Percentiles rank a stretch among this genome's conserved stretches.
These are phyloP conservation scores for Yamadazyma diddensiae DNA, from an alignment of 1,139 yeast species.

Conservation along the genomic window DNA sequence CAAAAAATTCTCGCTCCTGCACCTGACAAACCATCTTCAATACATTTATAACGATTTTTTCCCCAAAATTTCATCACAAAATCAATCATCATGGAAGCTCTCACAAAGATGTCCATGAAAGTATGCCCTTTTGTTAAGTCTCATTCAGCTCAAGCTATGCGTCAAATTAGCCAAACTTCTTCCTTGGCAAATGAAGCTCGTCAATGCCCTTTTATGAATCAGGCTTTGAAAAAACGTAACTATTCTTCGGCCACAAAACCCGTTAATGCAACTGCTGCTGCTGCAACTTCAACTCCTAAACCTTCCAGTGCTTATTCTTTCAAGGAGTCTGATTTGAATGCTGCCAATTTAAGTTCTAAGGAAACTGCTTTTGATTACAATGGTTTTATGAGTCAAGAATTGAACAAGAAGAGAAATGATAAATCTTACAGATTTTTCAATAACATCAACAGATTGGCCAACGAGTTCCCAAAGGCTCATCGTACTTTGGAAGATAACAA, in stretches of 20 bases:
- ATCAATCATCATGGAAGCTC: slow-evolving; percentile 61
- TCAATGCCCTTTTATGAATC: slow-evolving; percentile 86
- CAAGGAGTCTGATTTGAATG: slow-evolving; percentile 25
- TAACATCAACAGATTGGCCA: slow-evolving; percentile 92
- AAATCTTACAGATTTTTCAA: slow-evolving; percentile 94
- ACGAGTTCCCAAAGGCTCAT: slow-evolving; percentile 92
- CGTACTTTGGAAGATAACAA: slow-evolving; percentile 69
- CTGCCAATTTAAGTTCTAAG: slow-evolving; percentile 30
- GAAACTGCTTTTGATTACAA: slow-evolving; percentile 62
- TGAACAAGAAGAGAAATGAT: slow-evolving; percentile 74
- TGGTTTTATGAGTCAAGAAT: slow-evolving; percentile 59
- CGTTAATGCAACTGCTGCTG: slow-evolving; percentile 46
- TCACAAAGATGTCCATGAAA: slow-evolving; percentile 72
- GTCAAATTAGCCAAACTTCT: slow-evolving; percentile 42
- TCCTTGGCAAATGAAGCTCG: slow-evolving; percentile 63
- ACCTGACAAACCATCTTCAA: slow-evolving; percentile 1
- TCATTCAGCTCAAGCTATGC: slow-evolving; percentile 59
- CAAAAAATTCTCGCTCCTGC: slow-evolving; percentile 2
- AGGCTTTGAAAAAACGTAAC: slow-evolving; percentile 53
- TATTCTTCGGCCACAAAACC: slow-evolving; percentile 61
- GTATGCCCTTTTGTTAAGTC: slow-evolving; percentile 86
- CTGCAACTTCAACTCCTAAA: slow-evolving; percentile 21
- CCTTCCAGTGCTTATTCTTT: slow-evolving; percentile 32
- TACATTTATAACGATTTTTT: no score
- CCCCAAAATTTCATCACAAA: no score